These are phyloP conservation scores for Lachnellula suecica DNA, from an alignment of 2,329 filamentous ascomycete genomes.

Conservation along the genomic window DNA sequence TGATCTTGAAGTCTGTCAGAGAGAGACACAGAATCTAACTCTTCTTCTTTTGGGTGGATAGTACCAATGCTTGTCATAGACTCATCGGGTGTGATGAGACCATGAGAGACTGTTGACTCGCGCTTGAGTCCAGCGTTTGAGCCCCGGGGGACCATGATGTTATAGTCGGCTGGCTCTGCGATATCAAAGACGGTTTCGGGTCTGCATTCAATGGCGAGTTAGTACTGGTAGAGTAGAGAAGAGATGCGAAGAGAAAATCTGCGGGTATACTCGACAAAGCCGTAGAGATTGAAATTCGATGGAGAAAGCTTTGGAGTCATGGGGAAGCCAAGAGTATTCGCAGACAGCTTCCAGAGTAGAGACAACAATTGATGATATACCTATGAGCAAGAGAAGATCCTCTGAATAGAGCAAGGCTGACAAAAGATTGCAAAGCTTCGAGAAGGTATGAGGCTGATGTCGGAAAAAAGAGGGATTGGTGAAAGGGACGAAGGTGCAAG, in stretches of 20 bases:
- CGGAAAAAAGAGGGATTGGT: background rate
- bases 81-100: slow-evolving; percentile 13
- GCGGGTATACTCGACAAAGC: background rate
- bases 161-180: background rate
- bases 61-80: slow-evolving; percentile 12
- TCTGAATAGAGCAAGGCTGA: background rate
- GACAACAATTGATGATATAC: no score
- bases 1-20: slow-evolving; percentile 14
- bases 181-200: background rate
- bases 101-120: slow-evolving; percentile 12
- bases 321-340: background rate
- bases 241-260: background rate
- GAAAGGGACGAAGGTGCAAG: background rate
- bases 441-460: background rate
- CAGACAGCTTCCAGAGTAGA: background rate
- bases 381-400: background rate
- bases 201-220: background rate
- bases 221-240: background rate
- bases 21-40: slow-evolving; percentile 3
- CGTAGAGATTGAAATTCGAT: background rate
- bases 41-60: slow-evolving; percentile 10
- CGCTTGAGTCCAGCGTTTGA: slow-evolving; percentile 7
- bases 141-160: background rate
- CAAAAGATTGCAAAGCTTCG: background rate
- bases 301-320: background rate